Evolutionary conservation across 352 stramenopile species (phyloP).

Genomic region (Plasmopara halstedii): DNA sequence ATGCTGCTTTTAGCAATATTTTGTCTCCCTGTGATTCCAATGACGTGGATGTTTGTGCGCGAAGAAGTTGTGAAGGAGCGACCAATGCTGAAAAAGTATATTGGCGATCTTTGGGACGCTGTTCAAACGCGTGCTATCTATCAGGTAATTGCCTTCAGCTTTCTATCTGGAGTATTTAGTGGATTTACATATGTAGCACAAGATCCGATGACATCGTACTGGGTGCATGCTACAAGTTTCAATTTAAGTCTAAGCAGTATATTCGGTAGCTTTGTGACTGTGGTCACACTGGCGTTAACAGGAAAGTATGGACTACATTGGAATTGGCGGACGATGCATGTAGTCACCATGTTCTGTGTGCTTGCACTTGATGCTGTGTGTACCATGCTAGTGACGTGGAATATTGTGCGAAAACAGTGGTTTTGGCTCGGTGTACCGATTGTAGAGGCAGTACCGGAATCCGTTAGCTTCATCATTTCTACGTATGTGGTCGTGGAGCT

Average conservation of each 20-base stretch:
- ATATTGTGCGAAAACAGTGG: slow-evolving; percentile 43
- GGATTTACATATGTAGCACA: slow-evolving; percentile 40
- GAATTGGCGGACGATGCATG: slow-evolving; percentile 44
- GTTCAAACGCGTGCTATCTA: slow-evolving; percentile 46
- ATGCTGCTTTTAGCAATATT: slow-evolving; percentile 33
- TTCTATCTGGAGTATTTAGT: slow-evolving; percentile 31
- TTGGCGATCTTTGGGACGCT: slow-evolving; percentile 29
- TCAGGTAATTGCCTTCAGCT: slow-evolving; percentile 45
- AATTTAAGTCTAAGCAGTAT: slow-evolving; percentile 39
- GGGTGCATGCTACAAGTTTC: slow-evolving; percentile 40
- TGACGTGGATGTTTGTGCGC: slow-evolving; percentile 42
- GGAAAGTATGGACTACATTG: slow-evolving; percentile 45
- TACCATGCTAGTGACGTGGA: slow-evolving; percentile 48
- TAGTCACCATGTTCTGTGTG: slow-evolving; percentile 33
- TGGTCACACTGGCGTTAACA: slow-evolving; percentile 33
- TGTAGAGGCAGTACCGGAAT: slow-evolving; percentile 33
- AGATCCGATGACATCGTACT: slow-evolving; percentile 44
- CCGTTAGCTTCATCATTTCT: slow-evolving; percentile 45
- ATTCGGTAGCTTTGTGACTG: slow-evolving; percentile 31
- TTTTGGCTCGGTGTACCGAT: slow-evolving; percentile 47
- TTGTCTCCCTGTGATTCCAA: slow-evolving; percentile 33
- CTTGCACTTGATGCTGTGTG: slow-evolving; percentile 37
- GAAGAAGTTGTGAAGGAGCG: slow-evolving; percentile 31
- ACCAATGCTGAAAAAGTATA: slow-evolving; percentile 30
- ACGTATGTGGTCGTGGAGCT: slow-evolving; percentile 52